Evolutionary conservation across 129 eudicot genomes (phyloP).

Genomic region (Lactuca sativa): DNA sequence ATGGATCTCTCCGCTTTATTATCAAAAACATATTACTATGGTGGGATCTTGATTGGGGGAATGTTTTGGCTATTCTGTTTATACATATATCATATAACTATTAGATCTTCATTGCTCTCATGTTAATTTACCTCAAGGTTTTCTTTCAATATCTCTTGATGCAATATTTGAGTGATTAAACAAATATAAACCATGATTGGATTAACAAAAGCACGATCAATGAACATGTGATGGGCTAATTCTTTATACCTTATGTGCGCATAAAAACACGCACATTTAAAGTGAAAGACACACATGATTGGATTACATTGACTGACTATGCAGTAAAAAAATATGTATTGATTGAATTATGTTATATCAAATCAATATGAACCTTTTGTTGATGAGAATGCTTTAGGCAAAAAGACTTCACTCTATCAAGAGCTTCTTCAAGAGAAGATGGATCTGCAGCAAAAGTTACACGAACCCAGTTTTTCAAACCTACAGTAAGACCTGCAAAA

Average conservation of each 20-base stretch:
- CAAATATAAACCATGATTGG: background rate
- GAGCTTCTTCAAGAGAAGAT: slow-evolving; percentile 68
- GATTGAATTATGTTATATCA: slow-evolving; percentile 6
- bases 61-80: slow-evolving; percentile 21
- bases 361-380: slow-evolving; percentile 4
- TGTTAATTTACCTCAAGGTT: background rate
- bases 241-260: background rate
- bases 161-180: background rate
- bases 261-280: background rate
- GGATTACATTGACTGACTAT: background rate
- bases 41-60: slow-evolving; percentile 16
- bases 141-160: background rate
- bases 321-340: background rate
- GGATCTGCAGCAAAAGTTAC: slow-evolving; percentile 90
- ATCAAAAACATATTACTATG: slow-evolving; percentile 10
- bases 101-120: background rate
- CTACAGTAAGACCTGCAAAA: slow-evolving; percentile 78
- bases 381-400: slow-evolving; percentile 52
- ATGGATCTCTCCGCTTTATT: slow-evolving; percentile 8
- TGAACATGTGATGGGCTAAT: background rate
- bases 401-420: slow-evolving; percentile 60
- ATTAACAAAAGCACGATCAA: background rate
- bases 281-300: background rate
- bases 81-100: slow-evolving; percentile 10
- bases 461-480: slow-evolving; percentile 83